These are phyloP conservation scores for Aureobasidium sp. DNA, from an alignment of 2,329 filamentous ascomycete genomes.

Conservation along the genomic window DNA sequence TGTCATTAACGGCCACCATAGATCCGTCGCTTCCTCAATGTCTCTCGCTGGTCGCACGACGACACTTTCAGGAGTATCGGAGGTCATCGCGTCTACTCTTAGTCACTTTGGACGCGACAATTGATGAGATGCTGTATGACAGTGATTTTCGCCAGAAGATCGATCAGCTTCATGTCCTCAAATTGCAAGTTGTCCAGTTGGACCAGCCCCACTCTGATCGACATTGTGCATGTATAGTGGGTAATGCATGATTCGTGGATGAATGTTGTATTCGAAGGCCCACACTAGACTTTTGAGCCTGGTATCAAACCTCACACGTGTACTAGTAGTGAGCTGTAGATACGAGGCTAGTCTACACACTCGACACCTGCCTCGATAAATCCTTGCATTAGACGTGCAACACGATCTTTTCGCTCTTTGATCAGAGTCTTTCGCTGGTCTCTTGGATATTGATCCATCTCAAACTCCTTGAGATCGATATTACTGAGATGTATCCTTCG, in stretches of 20 bases:
- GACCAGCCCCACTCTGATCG: neutral
- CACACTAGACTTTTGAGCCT: too few species aligned
- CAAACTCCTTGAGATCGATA: neutral
- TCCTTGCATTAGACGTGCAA: neutral
- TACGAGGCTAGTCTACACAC: neutral
- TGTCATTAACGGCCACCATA: conserved; percentile 5
- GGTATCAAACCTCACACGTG: too few species aligned
- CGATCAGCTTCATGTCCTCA: neutral
- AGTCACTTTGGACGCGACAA: neutral
- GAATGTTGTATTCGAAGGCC: neutral
- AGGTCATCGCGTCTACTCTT: too few species aligned
- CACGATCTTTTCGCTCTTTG: neutral
- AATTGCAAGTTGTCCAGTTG: neutral
- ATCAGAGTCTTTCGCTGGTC: neutral
- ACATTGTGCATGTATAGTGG: neutral
- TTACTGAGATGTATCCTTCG: neutral
- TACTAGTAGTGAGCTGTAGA: too few species aligned
- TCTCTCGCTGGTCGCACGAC: neutral
- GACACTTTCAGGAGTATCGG: neutral
- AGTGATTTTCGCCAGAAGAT: too few species aligned
- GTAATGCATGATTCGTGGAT: neutral
- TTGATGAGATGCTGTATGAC: neutral
- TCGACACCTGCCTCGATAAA: neutral
- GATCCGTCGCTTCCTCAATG: neutral
- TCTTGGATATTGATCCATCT: neutral